Conservation (phyloP, 1,284 basidiomycete species). For the Pseudozyma thailandica region DNA sequence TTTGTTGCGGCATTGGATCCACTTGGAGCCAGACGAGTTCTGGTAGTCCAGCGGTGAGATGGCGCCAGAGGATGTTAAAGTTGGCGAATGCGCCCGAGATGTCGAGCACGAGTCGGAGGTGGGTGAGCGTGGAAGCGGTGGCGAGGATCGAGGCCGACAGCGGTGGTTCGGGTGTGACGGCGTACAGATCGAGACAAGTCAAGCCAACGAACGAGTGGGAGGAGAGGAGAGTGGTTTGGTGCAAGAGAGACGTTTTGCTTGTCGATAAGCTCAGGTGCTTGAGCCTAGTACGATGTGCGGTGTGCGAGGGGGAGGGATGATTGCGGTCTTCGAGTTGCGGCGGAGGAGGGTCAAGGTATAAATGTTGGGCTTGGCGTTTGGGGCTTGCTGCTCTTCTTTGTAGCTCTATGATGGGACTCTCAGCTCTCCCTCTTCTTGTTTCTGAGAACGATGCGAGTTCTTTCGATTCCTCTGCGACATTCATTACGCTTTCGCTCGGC, state of each 20-base stretch:
- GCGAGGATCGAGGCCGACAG: constrained; percentile 12
- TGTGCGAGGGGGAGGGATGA: not conserved
- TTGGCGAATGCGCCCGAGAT: constrained; percentile 37
- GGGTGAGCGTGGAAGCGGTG: constrained; percentile 12
- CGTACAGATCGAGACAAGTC: constrained; percentile 34
- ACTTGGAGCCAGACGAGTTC: constrained; percentile 11
- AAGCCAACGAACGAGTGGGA: constrained; percentile 17
- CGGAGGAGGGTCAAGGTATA: constrained; percentile 16
- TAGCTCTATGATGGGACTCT: constrained; percentile 8
- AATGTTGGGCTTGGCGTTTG: constrained; percentile 4
- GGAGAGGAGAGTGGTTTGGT: constrained; percentile 14
- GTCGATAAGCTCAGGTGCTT: constrained; percentile 29
- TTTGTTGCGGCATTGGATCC: constrained; percentile 44
- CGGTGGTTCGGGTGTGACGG: constrained; percentile 38
- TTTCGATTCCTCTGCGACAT: not conserved
- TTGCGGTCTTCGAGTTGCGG: not conserved
- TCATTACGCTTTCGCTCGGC: not conserved
- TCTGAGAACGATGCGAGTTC: not conserved
- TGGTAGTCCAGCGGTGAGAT: constrained; percentile 17
- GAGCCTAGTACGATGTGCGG: constrained; percentile 10
- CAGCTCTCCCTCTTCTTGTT: not conserved
- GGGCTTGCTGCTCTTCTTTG: not conserved
- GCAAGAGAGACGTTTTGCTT: constrained; percentile 38
- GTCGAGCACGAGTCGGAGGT: constrained; percentile 28
- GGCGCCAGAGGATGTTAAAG: constrained; percentile 28